These are phyloP conservation scores for Metarhizium brunneum DNA, from an alignment of 2,329 filamentous ascomycete species.

Conservation along the genomic window DNA sequence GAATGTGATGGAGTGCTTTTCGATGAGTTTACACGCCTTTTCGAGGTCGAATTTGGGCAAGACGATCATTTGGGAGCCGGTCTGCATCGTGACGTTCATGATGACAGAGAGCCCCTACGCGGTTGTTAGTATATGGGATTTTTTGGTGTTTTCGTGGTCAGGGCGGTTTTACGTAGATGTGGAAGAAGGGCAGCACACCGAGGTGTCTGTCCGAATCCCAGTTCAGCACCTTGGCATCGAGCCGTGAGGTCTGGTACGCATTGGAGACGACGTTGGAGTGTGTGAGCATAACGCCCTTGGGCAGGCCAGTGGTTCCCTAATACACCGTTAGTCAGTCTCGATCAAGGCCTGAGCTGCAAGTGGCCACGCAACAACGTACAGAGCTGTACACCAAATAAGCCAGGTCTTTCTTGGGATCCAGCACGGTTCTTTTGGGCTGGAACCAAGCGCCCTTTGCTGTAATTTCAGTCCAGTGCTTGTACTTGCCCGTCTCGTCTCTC, in stretches of 20 bases:
- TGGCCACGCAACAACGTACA: slow-evolving; percentile 12
- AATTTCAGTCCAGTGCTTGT: slow-evolving; percentile 66
- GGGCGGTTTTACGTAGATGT: slow-evolving; percentile 64
- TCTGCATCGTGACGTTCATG: slow-evolving; percentile 27
- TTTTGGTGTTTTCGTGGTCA: neutral
- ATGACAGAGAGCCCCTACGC: slow-evolving; percentile 22
- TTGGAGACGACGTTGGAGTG: slow-evolving; percentile 80
- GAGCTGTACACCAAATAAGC: slow-evolving; percentile 83
- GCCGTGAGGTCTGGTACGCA: slow-evolving; percentile 41
- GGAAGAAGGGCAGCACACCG: slow-evolving; percentile 80
- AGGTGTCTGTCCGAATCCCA: slow-evolving; percentile 63
- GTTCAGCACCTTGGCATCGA: slow-evolving; percentile 45
- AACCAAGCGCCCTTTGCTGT: slow-evolving; percentile 48
- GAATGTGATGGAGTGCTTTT: slow-evolving; percentile 67
- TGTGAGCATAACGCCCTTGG: slow-evolving; percentile 83
- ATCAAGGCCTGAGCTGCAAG: neutral
- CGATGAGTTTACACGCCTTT: slow-evolving; percentile 66
- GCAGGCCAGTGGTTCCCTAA: slow-evolving; percentile 74
- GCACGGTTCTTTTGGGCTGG: slow-evolving; percentile 43
- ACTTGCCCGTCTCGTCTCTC: slow-evolving; percentile 44
- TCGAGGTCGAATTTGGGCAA: slow-evolving; percentile 70
- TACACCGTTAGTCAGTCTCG: neutral
- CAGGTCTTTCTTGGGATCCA: slow-evolving; percentile 62
- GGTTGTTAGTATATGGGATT: neutral
- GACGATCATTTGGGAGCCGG: slow-evolving; percentile 65